Evolutionary conservation across 805 yeast species (phyloP), one percentile per base, ranked within the genome.

Genomic region (Candida caryicola): DNA sequence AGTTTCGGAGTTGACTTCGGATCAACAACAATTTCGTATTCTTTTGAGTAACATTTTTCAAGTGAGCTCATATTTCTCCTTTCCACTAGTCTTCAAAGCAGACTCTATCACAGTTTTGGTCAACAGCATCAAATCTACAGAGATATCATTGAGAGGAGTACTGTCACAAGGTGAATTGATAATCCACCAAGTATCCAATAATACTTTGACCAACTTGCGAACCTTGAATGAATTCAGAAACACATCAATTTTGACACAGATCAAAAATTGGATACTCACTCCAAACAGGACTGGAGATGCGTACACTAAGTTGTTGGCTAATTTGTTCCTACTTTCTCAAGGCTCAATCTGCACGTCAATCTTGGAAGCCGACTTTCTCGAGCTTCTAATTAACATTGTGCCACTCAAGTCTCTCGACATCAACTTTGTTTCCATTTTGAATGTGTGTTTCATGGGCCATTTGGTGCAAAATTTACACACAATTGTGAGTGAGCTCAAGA

Each of bases 121-220:
- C 1, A 76, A 75, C 46, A 77, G 85, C 0, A 73, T 85, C 15
- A 77, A 78, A 38, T 75, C 85, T 2, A 59, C 76, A 5, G 96
- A 87, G 50, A 76, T 85, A 9, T 62, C 83, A 0, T 54, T 81
- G 21, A 66, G 95, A 41, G 86, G 86, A 0, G 52, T 60, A 1
- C 48, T 64, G 1, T 57, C 69, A 10, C 49, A 56, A 14, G 70
- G 70, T 1, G 72, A 73, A 0, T 45, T 79, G 9, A 52, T 84
- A 0, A 60, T 79, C 2, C 67, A 70, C 29, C 88, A 82, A 40
- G 47, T 87, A 3, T 74, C 87, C 0, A 74, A 79, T 48, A 88
- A 83, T 44, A 59, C 73, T 1, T 48, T 85, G 31, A 69, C 84
- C 1, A 72, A 81, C 12, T 57, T 88, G 39, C 62, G 93, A 40